These are phyloP conservation scores for Globisporangium sylvaticum DNA, from an alignment of 352 stramenopile species.

Conservation along the genomic window DNA sequence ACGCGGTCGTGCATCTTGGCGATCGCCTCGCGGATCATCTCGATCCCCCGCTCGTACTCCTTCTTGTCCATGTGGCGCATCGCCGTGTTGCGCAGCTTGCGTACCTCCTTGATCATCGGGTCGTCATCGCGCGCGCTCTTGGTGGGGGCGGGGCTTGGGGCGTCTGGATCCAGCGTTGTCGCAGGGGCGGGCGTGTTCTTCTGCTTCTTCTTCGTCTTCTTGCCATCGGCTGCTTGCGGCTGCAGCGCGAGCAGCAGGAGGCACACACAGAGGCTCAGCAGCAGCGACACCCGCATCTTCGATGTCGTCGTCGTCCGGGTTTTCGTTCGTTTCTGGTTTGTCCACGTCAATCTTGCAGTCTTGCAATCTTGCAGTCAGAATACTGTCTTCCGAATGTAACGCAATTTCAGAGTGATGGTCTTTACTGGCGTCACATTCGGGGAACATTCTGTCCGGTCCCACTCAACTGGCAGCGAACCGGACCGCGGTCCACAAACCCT, in stretches of 20 bases:
- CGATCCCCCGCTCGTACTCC: conserved; percentile 43
- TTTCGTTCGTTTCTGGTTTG: neutral
- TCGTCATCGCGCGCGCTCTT: conserved; percentile 25
- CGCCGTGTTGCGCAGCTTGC: conserved; percentile 62
- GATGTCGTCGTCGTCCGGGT: neutral
- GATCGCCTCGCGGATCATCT: conserved; percentile 65
- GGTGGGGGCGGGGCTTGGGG: conserved; percentile 3
- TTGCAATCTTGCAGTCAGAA: neutral
- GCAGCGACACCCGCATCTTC: conserved; percentile 3
- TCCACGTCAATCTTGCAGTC: neutral
- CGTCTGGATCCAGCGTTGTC: neutral
- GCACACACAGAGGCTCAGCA: conserved; percentile 16
- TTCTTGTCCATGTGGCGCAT: conserved; percentile 73
- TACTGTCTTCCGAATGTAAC: neutral
- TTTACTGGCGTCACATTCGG: neutral
- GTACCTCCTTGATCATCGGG: conserved; percentile 60
- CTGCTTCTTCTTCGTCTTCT: conserved; percentile 5
- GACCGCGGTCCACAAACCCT: neutral
- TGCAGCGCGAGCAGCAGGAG: conserved; percentile 27
- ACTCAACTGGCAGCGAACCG: neutral
- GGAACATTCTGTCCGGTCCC: conserved; percentile 7
- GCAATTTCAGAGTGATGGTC: neutral
- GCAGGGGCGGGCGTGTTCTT: neutral
- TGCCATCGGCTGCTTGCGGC: conserved; percentile 13
- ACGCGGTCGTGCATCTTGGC: conserved; percentile 64